These are phyloP conservation scores for Diaporthe aspalathi DNA, from an alignment of 2,329 filamentous ascomycete species.

Conservation along the genomic window DNA sequence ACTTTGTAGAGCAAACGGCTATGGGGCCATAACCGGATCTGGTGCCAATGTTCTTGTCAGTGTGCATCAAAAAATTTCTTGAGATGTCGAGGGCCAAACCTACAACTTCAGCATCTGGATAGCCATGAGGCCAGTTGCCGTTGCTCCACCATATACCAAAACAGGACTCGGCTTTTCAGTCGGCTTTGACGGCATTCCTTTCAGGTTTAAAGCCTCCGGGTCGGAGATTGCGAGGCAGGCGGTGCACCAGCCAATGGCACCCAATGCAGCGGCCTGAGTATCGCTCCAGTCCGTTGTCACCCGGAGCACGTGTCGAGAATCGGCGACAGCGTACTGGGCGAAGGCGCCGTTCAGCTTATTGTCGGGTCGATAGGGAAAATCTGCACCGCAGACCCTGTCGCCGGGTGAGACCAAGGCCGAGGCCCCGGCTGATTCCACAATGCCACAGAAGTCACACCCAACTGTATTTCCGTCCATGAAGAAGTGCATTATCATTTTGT, in stretches of 20 bases:
- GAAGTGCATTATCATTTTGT: slow-evolving; percentile 45
- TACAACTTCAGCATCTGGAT: slow-evolving; percentile 26
- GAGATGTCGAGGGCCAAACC: neutral
- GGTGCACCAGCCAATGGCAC: slow-evolving; percentile 29
- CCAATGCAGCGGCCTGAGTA: slow-evolving; percentile 23
- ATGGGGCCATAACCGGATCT: slow-evolving; percentile 39
- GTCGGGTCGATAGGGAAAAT: slow-evolving; percentile 34
- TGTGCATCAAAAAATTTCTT: no score
- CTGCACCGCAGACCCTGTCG: slow-evolving; percentile 41
- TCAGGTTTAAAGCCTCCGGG: slow-evolving; percentile 16
- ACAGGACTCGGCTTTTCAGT: slow-evolving; percentile 8
- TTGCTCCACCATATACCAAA: slow-evolving; percentile 32
- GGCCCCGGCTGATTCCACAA: slow-evolving; percentile 40
- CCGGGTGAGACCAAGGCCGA: slow-evolving; percentile 23
- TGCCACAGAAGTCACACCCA: slow-evolving; percentile 48
- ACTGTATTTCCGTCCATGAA: slow-evolving; percentile 41
- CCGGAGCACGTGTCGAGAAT: slow-evolving; percentile 15
- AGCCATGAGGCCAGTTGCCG: slow-evolving; percentile 27
- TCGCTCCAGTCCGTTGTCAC: slow-evolving; percentile 15
- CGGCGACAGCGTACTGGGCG: slow-evolving; percentile 19
- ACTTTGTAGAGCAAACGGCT: slow-evolving; percentile 40
- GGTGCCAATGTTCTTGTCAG: slow-evolving; percentile 16
- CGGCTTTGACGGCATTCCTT: slow-evolving; percentile 4
- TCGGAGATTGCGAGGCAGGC: slow-evolving; percentile 28
- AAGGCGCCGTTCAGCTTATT: slow-evolving; percentile 27